Percentiles rank a stretch among this genome's conserved stretches.
Evolutionary conservation across 164 flowering plant species (phyloP).

Genomic region (Berberis vulgaris): DNA sequence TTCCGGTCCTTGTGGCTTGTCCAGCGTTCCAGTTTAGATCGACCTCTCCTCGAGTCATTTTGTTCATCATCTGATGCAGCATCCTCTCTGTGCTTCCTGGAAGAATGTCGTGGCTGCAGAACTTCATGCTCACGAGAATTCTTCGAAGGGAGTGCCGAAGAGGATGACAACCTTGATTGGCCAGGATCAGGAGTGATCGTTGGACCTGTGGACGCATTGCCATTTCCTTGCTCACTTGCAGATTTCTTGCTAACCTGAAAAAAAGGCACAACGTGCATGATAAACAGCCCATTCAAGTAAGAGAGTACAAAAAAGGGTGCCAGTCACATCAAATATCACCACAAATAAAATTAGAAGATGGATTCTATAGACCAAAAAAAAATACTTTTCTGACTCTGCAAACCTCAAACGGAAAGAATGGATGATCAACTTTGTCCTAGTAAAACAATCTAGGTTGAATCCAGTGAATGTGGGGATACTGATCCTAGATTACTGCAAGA

Average conservation of each 20-base stretch:
- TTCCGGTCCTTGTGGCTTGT: conserved; percentile 83
- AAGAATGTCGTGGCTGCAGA: conserved; percentile 21
- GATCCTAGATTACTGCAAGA: no score
- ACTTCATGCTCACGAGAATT: conserved; percentile 24
- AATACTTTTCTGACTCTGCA: no score
- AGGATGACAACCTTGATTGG: conserved; percentile 16
- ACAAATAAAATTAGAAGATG: no score
- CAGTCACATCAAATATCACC: no score
- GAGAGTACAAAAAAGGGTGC: no score
- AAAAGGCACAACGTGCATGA: conserved; percentile 8
- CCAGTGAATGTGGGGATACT: no score
- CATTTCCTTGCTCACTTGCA: conserved; percentile 21
- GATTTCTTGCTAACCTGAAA: conserved; percentile 31
- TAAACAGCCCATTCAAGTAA: neutral
- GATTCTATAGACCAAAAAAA: no score
- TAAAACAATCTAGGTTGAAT: no score
- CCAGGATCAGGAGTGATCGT: conserved; percentile 16
- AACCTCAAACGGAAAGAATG: no score
- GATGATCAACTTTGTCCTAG: no score
- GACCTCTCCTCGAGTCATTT: conserved; percentile 55
- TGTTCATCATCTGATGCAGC: conserved; percentile 72
- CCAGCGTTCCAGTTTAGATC: conserved; percentile 93
- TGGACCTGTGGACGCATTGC: conserved; percentile 1
- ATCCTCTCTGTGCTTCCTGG: conserved; percentile 40
- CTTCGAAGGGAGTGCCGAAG: conserved; percentile 17